Base-by-base conservation (phyloP, 306 rosid species). In the Lathyrus aphaca region DNA sequence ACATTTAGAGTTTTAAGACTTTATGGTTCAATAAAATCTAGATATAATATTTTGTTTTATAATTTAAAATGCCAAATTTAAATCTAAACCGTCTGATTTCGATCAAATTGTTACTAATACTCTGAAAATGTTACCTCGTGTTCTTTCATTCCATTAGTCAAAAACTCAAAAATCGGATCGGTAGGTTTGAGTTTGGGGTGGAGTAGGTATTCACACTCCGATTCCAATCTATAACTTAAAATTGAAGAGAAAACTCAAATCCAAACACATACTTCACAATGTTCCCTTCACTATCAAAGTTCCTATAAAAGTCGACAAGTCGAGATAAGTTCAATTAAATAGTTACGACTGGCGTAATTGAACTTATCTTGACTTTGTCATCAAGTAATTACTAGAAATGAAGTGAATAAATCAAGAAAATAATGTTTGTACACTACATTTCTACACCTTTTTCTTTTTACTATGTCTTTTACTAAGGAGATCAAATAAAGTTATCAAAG, bases 361-460 rank as follows among this genome's bases (percentile, higher is more conserved):
- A 30, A 30, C 37, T 5, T 30, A 30, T 30, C 8, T 30, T 1
- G 1, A 30, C 37, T 30, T 30, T n/a, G 38, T 44, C 13, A 27
- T 74, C 30, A 54, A 27, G 5, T 6, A 21, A 9, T 74, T 27
- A 39, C 39, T 40, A 51, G 37, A 39, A 35, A 61, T n/a, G 72
- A 74, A 46, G 72, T n/a, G 66, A 74, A 9, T 59, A 18, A 44
- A 65, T 43, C 60, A 25, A 35, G 8, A 23, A 63, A 21, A 18
- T 0, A 32, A 71, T 45, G 46, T 58, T 10, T 40, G 8, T 30
- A 10, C 19, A 6, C 18, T 15, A 5, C 42, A 48, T 72, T 61
- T 40, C 12, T 48, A 37, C 29, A 48, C 40, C 40, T 50, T 73
- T 49, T 16, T 15, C 10, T 44, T 62, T 45, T 43, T 6, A 45